Conservation (phyloP, 805 yeast genomes). For the Ogataea methanolica region DNA sequence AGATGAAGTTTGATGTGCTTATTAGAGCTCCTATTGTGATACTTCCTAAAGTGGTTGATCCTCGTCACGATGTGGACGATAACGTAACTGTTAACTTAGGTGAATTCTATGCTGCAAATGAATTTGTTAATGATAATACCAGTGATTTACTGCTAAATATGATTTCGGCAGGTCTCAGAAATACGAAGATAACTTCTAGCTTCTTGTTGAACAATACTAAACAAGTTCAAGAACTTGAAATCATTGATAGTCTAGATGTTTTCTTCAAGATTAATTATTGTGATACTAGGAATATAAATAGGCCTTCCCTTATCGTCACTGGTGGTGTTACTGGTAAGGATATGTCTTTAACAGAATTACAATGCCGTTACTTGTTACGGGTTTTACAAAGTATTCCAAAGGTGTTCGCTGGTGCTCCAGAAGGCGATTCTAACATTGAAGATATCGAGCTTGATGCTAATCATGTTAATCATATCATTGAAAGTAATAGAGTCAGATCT, state of each 20-base stretch:
- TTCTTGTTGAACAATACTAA: constrained; percentile 46
- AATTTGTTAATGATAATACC: constrained; percentile 35
- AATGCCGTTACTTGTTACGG: constrained; percentile 52
- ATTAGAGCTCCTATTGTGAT: constrained; percentile 79
- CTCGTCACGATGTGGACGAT: constrained; percentile 44
- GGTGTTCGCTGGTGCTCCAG: constrained; percentile 44
- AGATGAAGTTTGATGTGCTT: constrained; percentile 65
- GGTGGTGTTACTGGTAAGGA: constrained; percentile 64
- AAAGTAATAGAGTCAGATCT: constrained; percentile 5
- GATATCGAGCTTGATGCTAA: constrained; percentile 63
- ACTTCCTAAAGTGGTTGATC: constrained; percentile 59
- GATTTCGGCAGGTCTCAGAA: constrained; percentile 65
- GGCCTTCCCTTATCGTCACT: constrained; percentile 46
- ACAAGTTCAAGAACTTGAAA: constrained; percentile 49
- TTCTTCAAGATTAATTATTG: constrained; percentile 53
- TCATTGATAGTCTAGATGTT: constrained; percentile 63
- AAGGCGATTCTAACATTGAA: constrained; percentile 37
- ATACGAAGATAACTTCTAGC: constrained; percentile 62
- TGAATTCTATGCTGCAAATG: constrained; percentile 68
- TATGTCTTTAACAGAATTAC: constrained; percentile 68
- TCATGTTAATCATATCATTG: constrained; percentile 51
- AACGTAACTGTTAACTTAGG: constrained; percentile 72
- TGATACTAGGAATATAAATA: constrained; percentile 32
- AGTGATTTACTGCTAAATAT: constrained; percentile 39
- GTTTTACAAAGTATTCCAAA: constrained; percentile 51